Base-by-base conservation (phyloP, 495 filamentous ascomycete genomes). In the Wilcoxina mikolae region DNA sequence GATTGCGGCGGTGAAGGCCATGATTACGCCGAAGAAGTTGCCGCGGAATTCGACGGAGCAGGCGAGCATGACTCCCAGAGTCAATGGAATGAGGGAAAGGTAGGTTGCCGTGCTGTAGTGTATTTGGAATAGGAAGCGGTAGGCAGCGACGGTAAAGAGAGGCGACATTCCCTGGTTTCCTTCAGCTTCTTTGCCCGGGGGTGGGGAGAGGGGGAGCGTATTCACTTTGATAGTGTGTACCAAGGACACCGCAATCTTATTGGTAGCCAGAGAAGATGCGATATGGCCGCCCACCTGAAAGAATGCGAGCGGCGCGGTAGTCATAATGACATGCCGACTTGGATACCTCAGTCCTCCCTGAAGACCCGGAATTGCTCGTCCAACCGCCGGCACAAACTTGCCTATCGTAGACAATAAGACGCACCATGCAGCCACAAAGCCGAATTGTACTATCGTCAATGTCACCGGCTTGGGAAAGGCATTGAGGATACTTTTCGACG, bases 241-340 rank as follows among this genome's bases (percentile, higher is more conserved):
- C 38, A 99, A 75, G 20, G 90, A 95, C 7, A 99, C 91, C 3
- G 93, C 88, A 38, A 96, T 96, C 57, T 88, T 84, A 41, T 85
- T 80, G 47, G 87, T 99, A 12, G 91, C 89, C 62, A 87, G 94
- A 5, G 88, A 93, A 62, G 81, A 90, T 9, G 95, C 73, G 41
- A 99, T 86, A 69, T 96, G 93, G 15, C 93, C 91, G 3, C 82
- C 83, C 47, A 99, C 81, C 67, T 95, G 89, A 68, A 99, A 99
- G 43, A 82, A 74, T 1, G 93, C 88, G 22, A 99, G 73, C 48
- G 91, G 91, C 18, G 95, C 73, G 1, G 93, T 94, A 0, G 87
- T 91, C 56, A 70, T 71, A 61, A 99, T 85, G 22, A 96, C 81
- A 47, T 93, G 87, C 31, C 81, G 74, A 9, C 78, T 84, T 28